Evolutionary conservation across 768 basidiomycete species (phyloP).

Genomic region (Russula sp.): DNA sequence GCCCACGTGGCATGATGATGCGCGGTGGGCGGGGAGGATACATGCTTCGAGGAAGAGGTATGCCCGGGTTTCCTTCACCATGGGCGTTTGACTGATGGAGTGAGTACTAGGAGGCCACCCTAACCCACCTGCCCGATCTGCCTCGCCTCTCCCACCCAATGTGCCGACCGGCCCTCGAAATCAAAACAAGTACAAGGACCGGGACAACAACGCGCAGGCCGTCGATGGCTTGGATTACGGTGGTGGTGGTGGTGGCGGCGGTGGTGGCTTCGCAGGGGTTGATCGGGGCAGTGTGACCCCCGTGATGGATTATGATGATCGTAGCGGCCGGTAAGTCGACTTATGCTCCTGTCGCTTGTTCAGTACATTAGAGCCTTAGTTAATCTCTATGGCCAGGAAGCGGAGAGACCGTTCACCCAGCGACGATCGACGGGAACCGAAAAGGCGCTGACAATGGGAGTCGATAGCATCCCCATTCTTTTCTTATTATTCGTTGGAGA

Average conservation of each 20-base stretch:
- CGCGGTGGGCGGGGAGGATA: slow-evolving; percentile 39
- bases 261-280: slow-evolving; percentile 13
- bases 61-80: not conserved
- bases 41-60: slow-evolving; percentile 36
- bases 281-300: slow-evolving; percentile 24
- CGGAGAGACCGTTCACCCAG: slow-evolving; percentile 22
- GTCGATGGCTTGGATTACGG: slow-evolving; percentile 89
- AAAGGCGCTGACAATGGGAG: slow-evolving; percentile 18
- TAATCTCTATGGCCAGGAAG: slow-evolving; percentile 11
- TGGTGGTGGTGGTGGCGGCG: slow-evolving; percentile 33
- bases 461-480: not conserved
- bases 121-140: slow-evolving; percentile 59
- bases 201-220: slow-evolving; percentile 76
- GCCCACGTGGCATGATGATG: slow-evolving; percentile 36
- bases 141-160: slow-evolving; percentile 78
- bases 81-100: not conserved
- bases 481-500: not conserved
- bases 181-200: slow-evolving; percentile 86
- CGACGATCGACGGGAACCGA: slow-evolving; percentile 20
- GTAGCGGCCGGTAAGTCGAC: slow-evolving; percentile 17
- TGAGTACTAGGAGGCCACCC: slow-evolving; percentile 25
- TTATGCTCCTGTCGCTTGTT: not conserved
- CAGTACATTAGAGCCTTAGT: not conserved
- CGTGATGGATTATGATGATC: slow-evolving; percentile 12
- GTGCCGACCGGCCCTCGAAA: slow-evolving; percentile 86